These are phyloP conservation scores for Colletotrichum sp. DNA, from an alignment of 2,329 filamentous ascomycete genomes.

Conservation along the genomic window DNA sequence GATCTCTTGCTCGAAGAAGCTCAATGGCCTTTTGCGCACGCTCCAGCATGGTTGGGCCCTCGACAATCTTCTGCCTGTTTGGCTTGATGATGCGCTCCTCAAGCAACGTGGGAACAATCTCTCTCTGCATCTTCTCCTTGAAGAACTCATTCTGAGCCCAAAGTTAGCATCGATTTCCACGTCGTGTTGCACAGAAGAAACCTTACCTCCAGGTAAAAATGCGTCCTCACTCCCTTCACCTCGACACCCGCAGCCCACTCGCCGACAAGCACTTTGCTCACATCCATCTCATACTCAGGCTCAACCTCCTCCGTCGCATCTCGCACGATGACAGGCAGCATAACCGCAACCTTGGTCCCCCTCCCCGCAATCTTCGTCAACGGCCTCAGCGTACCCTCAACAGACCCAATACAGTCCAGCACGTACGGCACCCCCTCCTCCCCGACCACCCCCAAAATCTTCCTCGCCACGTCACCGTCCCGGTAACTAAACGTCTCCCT, in stretches of 20 bases:
- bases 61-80: constrained; percentile 45
- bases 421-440: constrained; percentile 44
- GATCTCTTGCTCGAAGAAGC: constrained; percentile 36
- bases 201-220: constrained; percentile 56
- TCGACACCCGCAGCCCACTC: constrained; percentile 59
- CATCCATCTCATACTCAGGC: constrained; percentile 62
- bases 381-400: constrained; percentile 49
- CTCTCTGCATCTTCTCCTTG: constrained; percentile 56
- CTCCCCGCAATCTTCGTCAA: constrained; percentile 54
- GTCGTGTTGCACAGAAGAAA: not conserved
- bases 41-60: constrained; percentile 42
- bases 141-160: constrained; percentile 56
- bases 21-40: constrained; percentile 42
- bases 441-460: constrained; percentile 33
- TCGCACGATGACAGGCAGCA: constrained; percentile 63
- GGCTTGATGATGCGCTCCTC: constrained; percentile 42
- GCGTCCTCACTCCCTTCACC: constrained; percentile 59
- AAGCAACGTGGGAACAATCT: constrained; percentile 57
- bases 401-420: constrained; percentile 61
- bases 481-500: constrained; percentile 52
- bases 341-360: constrained; percentile 59
- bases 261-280: constrained; percentile 28
- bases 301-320: constrained; percentile 51
- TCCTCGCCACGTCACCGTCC: constrained; percentile 37
- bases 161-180: not conserved